These are phyloP conservation scores for Chrysanthemum makinoi DNA, from an alignment of 129 eudicot genomes.

Conservation along the genomic window DNA sequence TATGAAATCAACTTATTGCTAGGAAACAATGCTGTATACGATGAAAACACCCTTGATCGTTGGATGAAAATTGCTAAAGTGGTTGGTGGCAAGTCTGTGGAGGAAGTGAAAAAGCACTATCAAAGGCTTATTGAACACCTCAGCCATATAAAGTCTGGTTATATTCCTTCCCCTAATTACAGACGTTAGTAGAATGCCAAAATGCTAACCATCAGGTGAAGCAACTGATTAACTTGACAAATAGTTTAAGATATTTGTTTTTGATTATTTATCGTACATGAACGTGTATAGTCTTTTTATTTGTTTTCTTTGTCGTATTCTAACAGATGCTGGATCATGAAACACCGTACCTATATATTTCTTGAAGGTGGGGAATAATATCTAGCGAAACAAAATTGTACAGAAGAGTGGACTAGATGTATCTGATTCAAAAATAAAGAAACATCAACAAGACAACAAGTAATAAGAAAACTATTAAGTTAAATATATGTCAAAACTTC, in stretches of 20 bases:
- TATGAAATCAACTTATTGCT: no score
- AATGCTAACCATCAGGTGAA: conserved; percentile 22
- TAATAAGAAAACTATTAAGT: no score
- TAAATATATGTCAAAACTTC: no score
- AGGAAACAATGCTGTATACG: conserved; percentile 35
- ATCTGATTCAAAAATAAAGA: background rate
- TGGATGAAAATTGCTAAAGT: conserved; percentile 69
- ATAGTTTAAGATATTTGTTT: background rate
- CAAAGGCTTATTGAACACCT: conserved; percentile 61
- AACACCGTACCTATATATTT: background rate
- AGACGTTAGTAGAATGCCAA: conserved; percentile 8
- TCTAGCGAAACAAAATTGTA: conserved; percentile 9
- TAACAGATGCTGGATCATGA: background rate
- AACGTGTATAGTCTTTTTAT: background rate
- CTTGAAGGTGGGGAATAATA: background rate
- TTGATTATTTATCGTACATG: background rate
- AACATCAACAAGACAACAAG: no score
- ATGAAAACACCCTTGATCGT: conserved; percentile 64
- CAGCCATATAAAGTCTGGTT: conserved; percentile 60
- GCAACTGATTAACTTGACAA: background rate
- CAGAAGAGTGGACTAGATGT: conserved; percentile 13
- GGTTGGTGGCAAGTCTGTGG: conserved; percentile 64
- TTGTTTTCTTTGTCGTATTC: conserved; percentile 3
- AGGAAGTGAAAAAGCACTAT: conserved; percentile 78
- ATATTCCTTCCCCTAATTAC: conserved; percentile 58